Evolutionary conservation across 78 protist species (phyloP).

Genomic region (Emiliania huxleyi): DNA sequence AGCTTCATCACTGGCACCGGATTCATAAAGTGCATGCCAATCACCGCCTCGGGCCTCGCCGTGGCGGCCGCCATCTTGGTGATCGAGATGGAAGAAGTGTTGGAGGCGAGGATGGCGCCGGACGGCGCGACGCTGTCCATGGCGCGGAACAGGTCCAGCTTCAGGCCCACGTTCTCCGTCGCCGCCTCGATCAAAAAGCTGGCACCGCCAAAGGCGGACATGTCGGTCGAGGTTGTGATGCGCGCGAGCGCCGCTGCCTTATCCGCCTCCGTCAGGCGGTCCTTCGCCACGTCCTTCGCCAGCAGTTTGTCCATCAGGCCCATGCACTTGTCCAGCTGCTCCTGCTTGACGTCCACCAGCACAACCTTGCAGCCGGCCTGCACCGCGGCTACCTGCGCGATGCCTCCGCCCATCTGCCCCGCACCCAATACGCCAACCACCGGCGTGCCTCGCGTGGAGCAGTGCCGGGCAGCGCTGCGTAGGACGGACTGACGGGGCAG

Average conservation of each 20-base stretch:
- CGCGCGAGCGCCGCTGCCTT: neutral
- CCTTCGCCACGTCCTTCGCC: neutral
- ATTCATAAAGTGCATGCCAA: conserved; percentile 70
- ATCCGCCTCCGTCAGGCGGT: neutral
- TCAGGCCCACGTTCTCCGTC: conserved; percentile 49
- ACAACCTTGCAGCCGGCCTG: no score
- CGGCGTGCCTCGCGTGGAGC: no score
- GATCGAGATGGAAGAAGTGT: conserved; percentile 53
- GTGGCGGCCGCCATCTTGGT: neutral
- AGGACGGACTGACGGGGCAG: no score
- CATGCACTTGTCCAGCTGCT: no score
- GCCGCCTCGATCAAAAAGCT: conserved; percentile 65
- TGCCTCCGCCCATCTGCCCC: no score
- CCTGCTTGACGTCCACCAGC: no score
- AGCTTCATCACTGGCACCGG: conserved; percentile 65
- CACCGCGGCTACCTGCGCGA: no score
- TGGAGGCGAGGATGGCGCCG: conserved; percentile 28
- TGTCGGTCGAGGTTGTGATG: neutral
- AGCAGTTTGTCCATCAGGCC: neutral
- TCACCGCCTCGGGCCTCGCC: neutral
- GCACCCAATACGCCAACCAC: no score
- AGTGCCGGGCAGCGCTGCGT: no score
- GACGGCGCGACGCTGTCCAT: neutral
- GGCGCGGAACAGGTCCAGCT: conserved; percentile 6
- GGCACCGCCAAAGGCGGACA: neutral